Base-by-base conservation (phyloP, 2,329 filamentous ascomycete species). In the Xylaria sp. region DNA sequence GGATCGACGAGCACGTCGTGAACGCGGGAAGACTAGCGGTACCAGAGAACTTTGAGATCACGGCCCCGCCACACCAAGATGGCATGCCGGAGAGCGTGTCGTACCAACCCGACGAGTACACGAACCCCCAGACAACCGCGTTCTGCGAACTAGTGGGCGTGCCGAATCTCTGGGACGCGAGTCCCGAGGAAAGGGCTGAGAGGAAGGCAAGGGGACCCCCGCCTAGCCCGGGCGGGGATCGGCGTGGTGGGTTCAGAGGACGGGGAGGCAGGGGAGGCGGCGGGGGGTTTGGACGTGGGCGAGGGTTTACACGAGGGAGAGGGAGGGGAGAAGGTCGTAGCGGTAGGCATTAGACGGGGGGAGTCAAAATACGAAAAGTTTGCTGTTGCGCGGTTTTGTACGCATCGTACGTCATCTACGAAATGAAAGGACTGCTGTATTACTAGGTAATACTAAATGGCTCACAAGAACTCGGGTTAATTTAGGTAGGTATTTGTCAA, bases 141-240 rank as follows among this genome's bases (percentile, higher is more conserved):
- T 98, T 95, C 77, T 99, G 96, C 79, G 83, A 90, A 64, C 80
- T 98, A 63, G 75, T 98, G 1, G 89, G 87, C 9, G 89, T 99
- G 39, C 82, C 87, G 6, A 97, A 98, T 77, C 84, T 90, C 10
- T 97, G 89, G 83, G 85, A 91, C 73, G 87, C 91, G 1, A 89
- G 82, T n/a, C 86, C 91, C 2, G 89, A 93, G 74, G 92, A 97
- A 78, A 86, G 89, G 59, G 81, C 82, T 15, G 83, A 84, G 67
- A 85, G 91, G 66, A 86, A 85, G 78, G 81, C 77, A n/a, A 81
- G 78, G 25, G 91, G 89, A 0, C 90, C 91, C 13, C 81, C 84
- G 23, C 81, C 82, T 7, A 41, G 41, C 15, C 18, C 75, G 41
- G 61, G 69, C 74, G 5, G 32, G 18, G n/a, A 23, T 32, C 1